Evolutionary conservation across 306 rosid genomes (phyloP).

Genomic region (Vigna mungo): DNA sequence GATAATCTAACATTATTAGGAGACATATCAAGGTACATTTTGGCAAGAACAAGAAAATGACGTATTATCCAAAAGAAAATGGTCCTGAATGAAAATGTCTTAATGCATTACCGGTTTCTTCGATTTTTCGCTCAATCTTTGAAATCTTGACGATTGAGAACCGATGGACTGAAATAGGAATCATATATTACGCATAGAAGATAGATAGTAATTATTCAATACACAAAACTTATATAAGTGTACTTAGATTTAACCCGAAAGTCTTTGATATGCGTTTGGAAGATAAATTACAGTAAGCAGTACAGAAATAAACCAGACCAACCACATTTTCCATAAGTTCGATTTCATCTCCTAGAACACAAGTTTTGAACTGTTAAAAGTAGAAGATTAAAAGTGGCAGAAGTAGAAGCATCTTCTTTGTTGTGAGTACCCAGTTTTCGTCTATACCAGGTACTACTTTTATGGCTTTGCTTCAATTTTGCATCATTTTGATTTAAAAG

Average conservation of each 20-base stretch:
- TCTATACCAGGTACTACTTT: neutral
- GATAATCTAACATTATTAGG: too few relatives aligned
- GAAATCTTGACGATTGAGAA: neutral
- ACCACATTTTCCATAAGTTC: conserved; percentile 12
- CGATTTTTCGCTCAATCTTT: too few relatives aligned
- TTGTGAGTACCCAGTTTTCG: neutral
- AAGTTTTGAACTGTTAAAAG: neutral
- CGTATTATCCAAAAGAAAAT: too few relatives aligned
- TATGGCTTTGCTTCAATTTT: neutral
- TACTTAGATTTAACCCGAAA: neutral
- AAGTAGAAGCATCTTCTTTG: neutral
- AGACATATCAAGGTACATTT: too few relatives aligned
- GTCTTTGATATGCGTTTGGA: neutral
- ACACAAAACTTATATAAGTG: neutral
- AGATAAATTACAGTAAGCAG: neutral
- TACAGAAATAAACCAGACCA: neutral
- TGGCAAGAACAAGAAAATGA: too few relatives aligned
- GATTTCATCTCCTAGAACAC: neutral
- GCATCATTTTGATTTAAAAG: conserved; percentile 33
- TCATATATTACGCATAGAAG: neutral
- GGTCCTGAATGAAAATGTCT: too few relatives aligned
- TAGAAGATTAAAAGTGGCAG: neutral
- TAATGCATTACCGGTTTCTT: neutral
- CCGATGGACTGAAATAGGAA: neutral
- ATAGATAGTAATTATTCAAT: neutral